Evolutionary conservation across 192 early-diverging fungal genomes (phyloP).

Genomic region (Mortierella antarctica): DNA sequence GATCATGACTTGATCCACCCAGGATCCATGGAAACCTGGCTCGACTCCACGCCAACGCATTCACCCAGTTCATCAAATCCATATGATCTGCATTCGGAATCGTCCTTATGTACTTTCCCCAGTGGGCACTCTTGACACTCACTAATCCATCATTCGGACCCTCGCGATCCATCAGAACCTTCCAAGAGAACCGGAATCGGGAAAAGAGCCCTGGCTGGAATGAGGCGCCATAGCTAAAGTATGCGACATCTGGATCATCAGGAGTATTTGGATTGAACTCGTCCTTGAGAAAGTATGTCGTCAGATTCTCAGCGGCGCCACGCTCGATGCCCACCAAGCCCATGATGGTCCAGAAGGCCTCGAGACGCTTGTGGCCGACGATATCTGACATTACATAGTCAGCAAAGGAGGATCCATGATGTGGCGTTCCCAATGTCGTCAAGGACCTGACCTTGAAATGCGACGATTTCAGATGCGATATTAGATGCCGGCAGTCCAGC

Average conservation of each 20-base stretch:
- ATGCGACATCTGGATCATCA: conserved; percentile 77
- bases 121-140: conserved; percentile 84
- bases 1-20: conserved; percentile 49
- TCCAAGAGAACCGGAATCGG: conserved; percentile 81
- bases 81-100: conserved; percentile 52
- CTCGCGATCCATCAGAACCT: conserved; percentile 80
- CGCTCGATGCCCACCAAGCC: conserved; percentile 68
- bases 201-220: conserved; percentile 74
- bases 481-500: conserved; percentile 91
- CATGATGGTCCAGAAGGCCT: conserved; percentile 33
- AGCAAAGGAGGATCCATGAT: conserved; percentile 92
- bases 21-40: conserved; percentile 45
- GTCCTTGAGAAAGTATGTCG: conserved; percentile 82
- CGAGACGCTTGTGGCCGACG: conserved; percentile 19
- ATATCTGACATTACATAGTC: conserved; percentile 66
- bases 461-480: conserved; percentile 79
- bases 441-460: conserved; percentile 80
- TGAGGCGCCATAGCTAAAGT: conserved; percentile 83
- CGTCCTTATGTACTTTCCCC: conserved; percentile 87
- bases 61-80: conserved; percentile 54
- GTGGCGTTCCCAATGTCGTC: conserved; percentile 94
- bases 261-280: conserved; percentile 91
- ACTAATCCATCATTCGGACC: conserved; percentile 96
- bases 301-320: conserved; percentile 90
- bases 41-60: conserved; percentile 45